These are phyloP conservation scores for Morella rubra DNA, from an alignment of 306 rosid genomes.

Conservation along the genomic window DNA sequence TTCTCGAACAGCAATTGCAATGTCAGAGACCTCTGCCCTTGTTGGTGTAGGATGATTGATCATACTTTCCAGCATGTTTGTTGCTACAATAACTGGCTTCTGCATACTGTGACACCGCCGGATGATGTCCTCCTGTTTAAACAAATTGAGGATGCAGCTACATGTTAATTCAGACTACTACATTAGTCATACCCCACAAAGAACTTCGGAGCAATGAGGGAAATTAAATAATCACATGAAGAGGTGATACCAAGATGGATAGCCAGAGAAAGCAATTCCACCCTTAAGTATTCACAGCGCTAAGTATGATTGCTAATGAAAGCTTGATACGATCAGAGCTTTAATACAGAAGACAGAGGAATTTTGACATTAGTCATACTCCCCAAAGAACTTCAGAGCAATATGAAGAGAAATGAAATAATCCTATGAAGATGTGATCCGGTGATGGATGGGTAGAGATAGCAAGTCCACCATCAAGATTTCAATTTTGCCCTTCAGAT, in stretches of 20 bases:
- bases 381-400: conserved; percentile 9
- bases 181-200: conserved; percentile 14
- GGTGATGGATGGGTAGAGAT: conserved; percentile 3
- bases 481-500: neutral
- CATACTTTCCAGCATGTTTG: conserved; percentile 99
- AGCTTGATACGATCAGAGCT: neutral
- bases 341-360: neutral
- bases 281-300: neutral
- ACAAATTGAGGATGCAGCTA: conserved; percentile 24
- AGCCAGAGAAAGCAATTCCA: conserved; percentile 12
- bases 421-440: conserved; percentile 9
- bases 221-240: conserved; percentile 11
- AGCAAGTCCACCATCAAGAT: conserved; percentile 6
- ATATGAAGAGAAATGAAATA: conserved; percentile 2
- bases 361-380: conserved; percentile 7
- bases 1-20: conserved; percentile 93
- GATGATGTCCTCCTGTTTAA: conserved; percentile 79
- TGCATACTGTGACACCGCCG: conserved; percentile 74
- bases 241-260: conserved; percentile 1
- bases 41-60: conserved; percentile 94
- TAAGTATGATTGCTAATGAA: neutral
- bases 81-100: conserved; percentile 96
- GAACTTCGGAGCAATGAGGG: conserved; percentile 9
- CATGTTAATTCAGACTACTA: conserved; percentile 16
- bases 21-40: conserved; percentile 96